Percentiles rank a stretch among this genome's conserved stretches.
phyloP scores from a whole-genome alignment of 768 basidiomycete species.

The Mrakia gelida region DNA sequence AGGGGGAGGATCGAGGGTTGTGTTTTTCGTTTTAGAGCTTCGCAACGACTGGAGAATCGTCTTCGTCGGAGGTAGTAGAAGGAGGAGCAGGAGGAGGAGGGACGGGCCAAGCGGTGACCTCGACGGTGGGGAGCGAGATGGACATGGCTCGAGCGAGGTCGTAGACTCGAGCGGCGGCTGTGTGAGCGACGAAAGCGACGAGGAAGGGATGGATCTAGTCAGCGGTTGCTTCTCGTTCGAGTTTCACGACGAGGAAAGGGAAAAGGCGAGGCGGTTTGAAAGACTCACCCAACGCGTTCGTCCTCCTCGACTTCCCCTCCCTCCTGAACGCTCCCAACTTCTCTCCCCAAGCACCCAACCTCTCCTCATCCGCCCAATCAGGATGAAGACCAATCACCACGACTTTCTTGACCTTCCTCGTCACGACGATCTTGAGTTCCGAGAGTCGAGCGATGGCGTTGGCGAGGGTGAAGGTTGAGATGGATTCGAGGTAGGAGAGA shows the following conservation, averaged over 20 bases:
- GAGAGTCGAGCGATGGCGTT: constrained; percentile 36
- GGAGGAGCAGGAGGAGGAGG: background rate
- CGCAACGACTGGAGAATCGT: background rate
- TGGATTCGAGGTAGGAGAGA: constrained; percentile 36
- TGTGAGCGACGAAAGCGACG: background rate
- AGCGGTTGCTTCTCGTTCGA: no score
- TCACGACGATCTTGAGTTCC: constrained; percentile 35
- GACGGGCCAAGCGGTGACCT: constrained; percentile 16
- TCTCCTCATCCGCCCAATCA: constrained; percentile 33
- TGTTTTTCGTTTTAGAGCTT: background rate
- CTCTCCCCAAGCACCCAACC: constrained; percentile 35
- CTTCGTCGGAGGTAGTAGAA: background rate
- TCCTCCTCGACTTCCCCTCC: constrained; percentile 34
- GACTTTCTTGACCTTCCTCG: constrained; percentile 28
- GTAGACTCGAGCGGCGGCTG: constrained; percentile 19
- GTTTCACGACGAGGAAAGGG: no score
- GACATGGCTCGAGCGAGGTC: constrained; percentile 20
- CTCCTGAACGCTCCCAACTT: constrained; percentile 35
- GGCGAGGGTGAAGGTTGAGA: constrained; percentile 36
- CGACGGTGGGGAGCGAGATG: background rate
- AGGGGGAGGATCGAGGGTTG: background rate
- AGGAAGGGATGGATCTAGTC: no score
- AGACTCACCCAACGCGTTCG: constrained; percentile 21
- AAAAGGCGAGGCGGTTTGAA: no score
- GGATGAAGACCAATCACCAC: constrained; percentile 36